Base-by-base conservation (phyloP, 2,329 filamentous ascomycete genomes). In the Zymoseptoria tritici region DNA sequence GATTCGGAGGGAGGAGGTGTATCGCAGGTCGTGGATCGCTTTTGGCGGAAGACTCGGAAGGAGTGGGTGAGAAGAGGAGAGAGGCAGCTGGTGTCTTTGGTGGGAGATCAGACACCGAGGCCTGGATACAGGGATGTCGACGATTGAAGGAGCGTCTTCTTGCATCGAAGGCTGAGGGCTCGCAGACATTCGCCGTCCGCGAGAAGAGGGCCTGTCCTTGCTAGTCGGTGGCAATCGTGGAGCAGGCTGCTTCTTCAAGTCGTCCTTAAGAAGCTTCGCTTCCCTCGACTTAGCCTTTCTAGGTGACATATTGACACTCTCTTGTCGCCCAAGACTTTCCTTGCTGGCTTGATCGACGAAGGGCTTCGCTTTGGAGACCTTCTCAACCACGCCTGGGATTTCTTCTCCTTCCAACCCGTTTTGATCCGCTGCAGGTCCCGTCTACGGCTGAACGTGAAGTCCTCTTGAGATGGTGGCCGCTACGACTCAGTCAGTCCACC, bases 401-500 rank as follows among this genome's bases (percentile, higher is more conserved):
- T 58, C 52, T 21, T 62, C 29, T 26, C 62, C 57, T 19, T 63
- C 55, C 22, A 58, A 22, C 26, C 57, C 22, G 29, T 52, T 24
- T 49, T 66, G 57, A 19, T 52, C 56, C 16, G 58, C 58, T 19
- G 64, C 60, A 29, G 60, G 56, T 49, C 71, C 75, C 26, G n/a
- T n/a, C n/a, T n/a, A n/a, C 79, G 74, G 62, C 73, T 80, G 67
- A 78, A 81, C 11, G 74, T 74, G 67, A 82, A 81, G 26, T 76
- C 72, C 20, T 78, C 79, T 52, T 71, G 68, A 16, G 62, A 64
- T 1, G 65, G 64, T 7, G 70, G 68, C 22, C n/a, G n/a, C n/a
- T n/a, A n/a, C n/a, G n/a, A n/a, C n/a, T n/a, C n/a, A n/a, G n/a
- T n/a, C n/a, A n/a, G n/a, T n/a, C n/a, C n/a, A n/a, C n/a, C n/a